Evolutionary conservation across 495 filamentous ascomycete genomes (phyloP), one percentile per base, ranked within the genome.

Genomic region (Thozetella sp.): DNA sequence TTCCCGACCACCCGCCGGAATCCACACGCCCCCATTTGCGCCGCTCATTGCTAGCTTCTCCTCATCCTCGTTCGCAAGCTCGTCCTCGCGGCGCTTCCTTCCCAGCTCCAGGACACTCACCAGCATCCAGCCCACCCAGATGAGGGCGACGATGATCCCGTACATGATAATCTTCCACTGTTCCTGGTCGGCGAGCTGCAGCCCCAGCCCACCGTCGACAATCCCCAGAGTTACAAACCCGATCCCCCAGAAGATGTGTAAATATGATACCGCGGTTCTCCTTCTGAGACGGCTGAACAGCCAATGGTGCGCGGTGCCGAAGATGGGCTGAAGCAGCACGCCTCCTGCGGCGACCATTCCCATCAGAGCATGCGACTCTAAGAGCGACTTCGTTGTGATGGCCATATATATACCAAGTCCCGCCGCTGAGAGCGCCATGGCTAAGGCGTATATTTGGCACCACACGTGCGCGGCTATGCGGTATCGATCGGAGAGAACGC

Each of bases 21-120:
- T n/a, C n/a, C n/a, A n/a, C n/a, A n/a, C n/a, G n/a, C 43, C 43
- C 3, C 43, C 43, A n/a, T 15, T 9, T 9, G 43, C 43, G 4
- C 43, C 43, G n/a, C 43, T 48, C 43, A 48, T 48, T n/a, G 43
- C 43, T 19, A 48, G 20, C 43, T 48, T 48, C 43, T 48, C 43
- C 43, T 48, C 10, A 9, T 48, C 43, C n/a, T 48, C 43, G 43
- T 48, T 20, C 43, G 20, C 3, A 20, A n/a, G 4, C 43, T 48
- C 43, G n/a, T 48, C 43, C 11, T 10, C 9, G 4, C 43, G 9
- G 10, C 43, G 43, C 43, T 19, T 48, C 43, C 43, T 48, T 48
- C 10, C 43, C 43, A 48, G 43, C 43, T 48, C 43, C 4, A 48
- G 43, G 12, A 48, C n/a, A n/a, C 43, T 48, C 43, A 48, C 43